These are phyloP conservation scores for Flaveria brownii DNA, from an alignment of 129 eudicot species.

Conservation along the genomic window DNA sequence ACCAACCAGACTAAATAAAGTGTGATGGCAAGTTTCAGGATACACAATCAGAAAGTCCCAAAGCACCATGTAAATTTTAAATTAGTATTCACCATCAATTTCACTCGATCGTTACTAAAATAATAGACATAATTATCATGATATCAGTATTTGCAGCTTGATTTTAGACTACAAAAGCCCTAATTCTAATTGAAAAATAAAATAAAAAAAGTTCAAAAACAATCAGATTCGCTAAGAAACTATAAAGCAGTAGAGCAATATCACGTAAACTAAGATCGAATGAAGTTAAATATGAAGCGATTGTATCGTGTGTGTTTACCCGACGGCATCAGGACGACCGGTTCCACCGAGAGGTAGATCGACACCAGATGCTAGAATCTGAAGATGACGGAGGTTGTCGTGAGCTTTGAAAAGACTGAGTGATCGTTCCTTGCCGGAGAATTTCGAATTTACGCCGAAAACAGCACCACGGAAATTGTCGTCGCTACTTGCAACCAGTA, in stretches of 20 bases:
- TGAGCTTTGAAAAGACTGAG: constrained; percentile 29
- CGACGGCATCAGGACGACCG: constrained; percentile 34
- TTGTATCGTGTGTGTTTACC: constrained; percentile 15
- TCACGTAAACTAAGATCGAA: neutral
- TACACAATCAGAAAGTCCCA: neutral
- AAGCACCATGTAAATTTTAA: neutral
- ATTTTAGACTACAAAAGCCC: constrained; percentile 7
- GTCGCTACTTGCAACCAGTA: neutral
- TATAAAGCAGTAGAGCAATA: neutral
- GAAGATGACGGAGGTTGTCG: constrained; percentile 33
- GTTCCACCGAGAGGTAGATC: constrained; percentile 27
- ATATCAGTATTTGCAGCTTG: constrained; percentile 5
- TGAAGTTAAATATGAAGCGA: neutral
- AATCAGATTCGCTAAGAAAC: neutral
- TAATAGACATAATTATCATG: neutral
- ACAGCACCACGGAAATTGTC: constrained; percentile 24
- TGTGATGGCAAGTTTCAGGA: neutral
- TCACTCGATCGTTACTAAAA: neutral
- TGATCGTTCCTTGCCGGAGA: constrained; percentile 23
- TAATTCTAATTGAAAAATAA: neutral
- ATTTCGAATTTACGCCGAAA: constrained; percentile 32
- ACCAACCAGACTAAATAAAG: neutral
- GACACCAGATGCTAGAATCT: constrained; percentile 33
- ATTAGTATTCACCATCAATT: neutral
- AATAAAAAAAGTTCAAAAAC: neutral